Evolutionary conservation across 2,329 filamentous ascomycete genomes (phyloP).

Genomic region (Davidsoniella eucalypti): DNA sequence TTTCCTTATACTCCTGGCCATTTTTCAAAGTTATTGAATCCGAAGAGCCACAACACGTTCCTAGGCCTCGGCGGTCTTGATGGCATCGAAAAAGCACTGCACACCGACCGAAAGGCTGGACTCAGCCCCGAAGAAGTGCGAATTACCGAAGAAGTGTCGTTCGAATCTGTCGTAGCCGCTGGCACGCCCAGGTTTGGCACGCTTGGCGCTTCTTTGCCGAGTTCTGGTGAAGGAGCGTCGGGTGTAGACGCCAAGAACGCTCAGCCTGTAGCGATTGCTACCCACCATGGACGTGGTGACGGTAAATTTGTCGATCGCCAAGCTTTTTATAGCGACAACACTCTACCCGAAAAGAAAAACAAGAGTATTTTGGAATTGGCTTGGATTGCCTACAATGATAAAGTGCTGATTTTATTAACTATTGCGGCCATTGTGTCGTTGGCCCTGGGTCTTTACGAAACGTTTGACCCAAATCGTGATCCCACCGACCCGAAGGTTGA

Average conservation of each 20-base stretch:
- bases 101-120: slow-evolving; percentile 46
- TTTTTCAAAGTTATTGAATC: slow-evolving; percentile 60
- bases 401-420: slow-evolving; percentile 53
- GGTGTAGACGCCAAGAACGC: not conserved
- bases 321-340: slow-evolving; percentile 42
- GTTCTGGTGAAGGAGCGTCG: not conserved
- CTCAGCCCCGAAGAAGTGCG: slow-evolving; percentile 52
- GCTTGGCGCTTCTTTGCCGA: not conserved
- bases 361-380: slow-evolving; percentile 41
- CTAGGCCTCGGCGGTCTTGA: slow-evolving; percentile 56
- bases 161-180: slow-evolving; percentile 37
- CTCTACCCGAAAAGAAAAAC: slow-evolving; percentile 41
- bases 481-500: slow-evolving; percentile 18
- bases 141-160: slow-evolving; percentile 47
- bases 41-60: slow-evolving; percentile 61
- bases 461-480: slow-evolving; percentile 27
- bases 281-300: not conserved
- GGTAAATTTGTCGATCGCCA: slow-evolving; percentile 32
- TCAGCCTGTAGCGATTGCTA: not conserved
- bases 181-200: slow-evolving; percentile 9
- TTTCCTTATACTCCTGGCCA: slow-evolving; percentile 62
- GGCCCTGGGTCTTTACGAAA: slow-evolving; percentile 53
- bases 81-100: slow-evolving; percentile 58
- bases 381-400: slow-evolving; percentile 60
- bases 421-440: slow-evolving; percentile 52